Evolutionary conservation across 495 filamentous ascomycete species (phyloP).

Genomic region (Sabuloglossum arenarium): DNA sequence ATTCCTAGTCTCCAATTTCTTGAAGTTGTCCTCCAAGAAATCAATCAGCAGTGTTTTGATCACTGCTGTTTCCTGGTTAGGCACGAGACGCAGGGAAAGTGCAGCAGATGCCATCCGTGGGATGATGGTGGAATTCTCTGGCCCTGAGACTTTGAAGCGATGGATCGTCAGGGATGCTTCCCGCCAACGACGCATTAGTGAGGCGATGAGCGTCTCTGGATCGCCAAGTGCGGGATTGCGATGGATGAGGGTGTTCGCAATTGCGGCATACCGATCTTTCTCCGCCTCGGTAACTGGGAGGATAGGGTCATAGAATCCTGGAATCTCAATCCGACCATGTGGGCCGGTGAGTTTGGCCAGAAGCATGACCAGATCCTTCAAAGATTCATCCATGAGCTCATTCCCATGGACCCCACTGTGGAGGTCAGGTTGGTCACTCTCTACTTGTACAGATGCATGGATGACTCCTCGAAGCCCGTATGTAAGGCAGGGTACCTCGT

Average conservation of each 20-base stretch:
- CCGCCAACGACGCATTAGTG: conserved; percentile 85
- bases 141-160: conserved; percentile 73
- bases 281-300: conserved; percentile 55
- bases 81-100: conserved; percentile 79
- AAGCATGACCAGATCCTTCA: conserved; percentile 73
- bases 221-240: conserved; percentile 48
- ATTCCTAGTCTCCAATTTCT: conserved; percentile 52
- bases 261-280: conserved; percentile 62
- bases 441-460: conserved; percentile 72
- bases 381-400: conserved; percentile 63
- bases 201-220: conserved; percentile 44
- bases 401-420: conserved; percentile 94
- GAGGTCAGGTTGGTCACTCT: conserved; percentile 69
- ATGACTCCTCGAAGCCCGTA: conserved; percentile 91
- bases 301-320: conserved; percentile 70
- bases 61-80: conserved; percentile 66
- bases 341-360: conserved; percentile 56
- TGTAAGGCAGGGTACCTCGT: conserved; percentile 83
- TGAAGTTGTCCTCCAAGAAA: conserved; percentile 54
- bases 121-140: conserved; percentile 63
- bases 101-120: conserved; percentile 67
- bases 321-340: conserved; percentile 40
- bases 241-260: conserved; percentile 50
- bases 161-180: conserved; percentile 88
- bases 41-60: conserved; percentile 42